phyloP scores from a whole-genome alignment of 176 grass and related monocot species.

The Elaeis guineensis region DNA sequence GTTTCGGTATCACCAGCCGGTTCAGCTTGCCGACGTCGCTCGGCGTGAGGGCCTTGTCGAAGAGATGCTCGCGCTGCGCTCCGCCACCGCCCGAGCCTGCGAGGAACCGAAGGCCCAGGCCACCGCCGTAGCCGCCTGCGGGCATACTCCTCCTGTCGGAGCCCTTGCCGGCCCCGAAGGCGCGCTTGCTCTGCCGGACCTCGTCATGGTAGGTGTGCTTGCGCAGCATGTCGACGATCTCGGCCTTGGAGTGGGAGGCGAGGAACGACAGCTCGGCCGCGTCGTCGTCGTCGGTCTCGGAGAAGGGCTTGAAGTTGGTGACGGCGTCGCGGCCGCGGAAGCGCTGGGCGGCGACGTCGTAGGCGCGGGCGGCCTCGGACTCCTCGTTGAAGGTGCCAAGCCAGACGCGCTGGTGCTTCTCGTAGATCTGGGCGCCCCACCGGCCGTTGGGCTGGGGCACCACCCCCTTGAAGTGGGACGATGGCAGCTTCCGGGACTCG shows the following conservation, averaged over 20 bases:
- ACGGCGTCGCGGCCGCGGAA: constrained; percentile 90
- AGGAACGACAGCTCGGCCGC: constrained; percentile 64
- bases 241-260: constrained; percentile 50
- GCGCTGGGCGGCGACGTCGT: constrained; percentile 82
- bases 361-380: constrained; percentile 54
- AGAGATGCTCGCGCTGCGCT: constrained; percentile 47
- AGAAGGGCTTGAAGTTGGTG: constrained; percentile 76
- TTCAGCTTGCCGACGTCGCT: constrained; percentile 98
- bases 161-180: constrained; percentile 9
- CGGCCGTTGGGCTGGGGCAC: constrained; percentile 96
- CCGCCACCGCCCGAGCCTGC: not conserved
- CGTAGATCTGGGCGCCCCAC: constrained; percentile 99
- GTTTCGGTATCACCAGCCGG: constrained; percentile 91
- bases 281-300: constrained; percentile 29
- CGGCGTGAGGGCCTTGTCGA: constrained; percentile 88
- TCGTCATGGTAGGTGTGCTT: constrained; percentile 91
- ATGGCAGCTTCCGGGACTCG: constrained; percentile 45
- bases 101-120: not conserved
- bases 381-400: constrained; percentile 88
- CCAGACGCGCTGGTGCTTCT: constrained; percentile 97
- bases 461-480: constrained; percentile 88
- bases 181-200: constrained; percentile 55
- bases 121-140: not conserved
- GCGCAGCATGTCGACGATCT: constrained; percentile 91
- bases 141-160: not conserved